Conservation (phyloP, 768 basidiomycete genomes). For the Boletus eberwhitei region DNA sequence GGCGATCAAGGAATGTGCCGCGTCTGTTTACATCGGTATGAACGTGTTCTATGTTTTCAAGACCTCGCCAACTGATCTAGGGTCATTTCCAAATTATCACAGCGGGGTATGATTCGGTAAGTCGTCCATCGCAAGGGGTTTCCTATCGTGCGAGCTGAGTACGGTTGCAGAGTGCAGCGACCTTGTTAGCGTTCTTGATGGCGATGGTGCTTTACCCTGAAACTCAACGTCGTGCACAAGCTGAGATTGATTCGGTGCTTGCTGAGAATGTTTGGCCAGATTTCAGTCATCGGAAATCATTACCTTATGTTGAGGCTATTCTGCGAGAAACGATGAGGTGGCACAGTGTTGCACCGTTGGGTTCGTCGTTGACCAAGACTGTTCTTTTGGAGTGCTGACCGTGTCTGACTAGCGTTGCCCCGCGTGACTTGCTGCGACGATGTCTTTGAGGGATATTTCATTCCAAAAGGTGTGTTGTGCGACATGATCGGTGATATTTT, state of each 20-base stretch:
- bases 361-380: conserved; percentile 8
- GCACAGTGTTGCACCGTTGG: conserved; percentile 30
- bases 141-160: background rate
- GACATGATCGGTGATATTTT: background rate
- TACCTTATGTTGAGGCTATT: conserved; percentile 30
- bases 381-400: conserved; percentile 4
- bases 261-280: conserved; percentile 17
- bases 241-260: conserved; percentile 28
- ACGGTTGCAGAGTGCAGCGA: conserved; percentile 20
- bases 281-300: conserved; percentile 22
- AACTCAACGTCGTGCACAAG: conserved; percentile 27
- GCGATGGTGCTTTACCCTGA: conserved; percentile 33
- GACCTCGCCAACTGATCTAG: background rate
- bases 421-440: conserved; percentile 37
- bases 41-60: background rate
- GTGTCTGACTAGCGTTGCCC: conserved; percentile 21
- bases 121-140: background rate
- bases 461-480: conserved; percentile 33
- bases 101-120: conserved; percentile 30
- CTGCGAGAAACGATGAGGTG: conserved; percentile 33
- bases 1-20: conserved; percentile 27
- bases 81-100: background rate
- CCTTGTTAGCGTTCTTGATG: conserved; percentile 23
- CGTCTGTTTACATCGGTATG: conserved; percentile 32
- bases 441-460: conserved; percentile 40